These are phyloP conservation scores for Phalaenopsis hybrid DNA, from an alignment of 116 monocot species.

Conservation along the genomic window DNA sequence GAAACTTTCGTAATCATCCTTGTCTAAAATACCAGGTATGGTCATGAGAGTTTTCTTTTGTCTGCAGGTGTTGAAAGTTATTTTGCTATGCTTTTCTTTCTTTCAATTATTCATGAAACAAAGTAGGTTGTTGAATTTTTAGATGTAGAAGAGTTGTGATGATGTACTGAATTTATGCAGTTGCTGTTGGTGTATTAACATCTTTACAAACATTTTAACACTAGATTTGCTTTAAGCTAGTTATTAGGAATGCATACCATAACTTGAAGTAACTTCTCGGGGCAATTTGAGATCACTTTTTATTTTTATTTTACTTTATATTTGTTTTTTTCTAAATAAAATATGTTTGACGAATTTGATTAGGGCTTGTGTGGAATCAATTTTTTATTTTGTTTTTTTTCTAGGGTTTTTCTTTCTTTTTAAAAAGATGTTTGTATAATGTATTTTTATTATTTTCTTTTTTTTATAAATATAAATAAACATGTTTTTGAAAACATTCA, in stretches of 20 bases:
- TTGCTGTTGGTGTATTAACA: background rate
- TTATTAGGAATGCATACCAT: background rate
- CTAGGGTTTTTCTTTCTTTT: too few relatives aligned
- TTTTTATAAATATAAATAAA: too few relatives aligned
- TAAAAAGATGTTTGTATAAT: too few relatives aligned
- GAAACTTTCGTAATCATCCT: slow-evolving; percentile 80
- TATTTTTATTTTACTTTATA: too few relatives aligned
- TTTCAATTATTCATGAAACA: background rate
- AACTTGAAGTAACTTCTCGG: background rate
- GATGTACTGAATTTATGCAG: background rate
- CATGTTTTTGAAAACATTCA: too few relatives aligned
- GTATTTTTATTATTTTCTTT: too few relatives aligned
- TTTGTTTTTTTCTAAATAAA: too few relatives aligned
- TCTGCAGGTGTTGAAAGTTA: background rate
- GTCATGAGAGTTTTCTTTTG: background rate
- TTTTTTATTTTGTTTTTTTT: too few relatives aligned
- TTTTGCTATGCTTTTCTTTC: background rate
- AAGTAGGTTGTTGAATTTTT: background rate
- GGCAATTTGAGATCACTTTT: too few relatives aligned
- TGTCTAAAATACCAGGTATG: slow-evolving; percentile 78
- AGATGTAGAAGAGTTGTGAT: too few relatives aligned
- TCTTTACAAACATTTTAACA: background rate
- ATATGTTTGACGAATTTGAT: too few relatives aligned
- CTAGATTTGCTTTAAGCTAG: background rate
- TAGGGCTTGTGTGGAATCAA: too few relatives aligned